phyloP scores from a whole-genome alignment of 2,329 filamentous ascomycete species.

The Ambrosiella xylebori region DNA sequence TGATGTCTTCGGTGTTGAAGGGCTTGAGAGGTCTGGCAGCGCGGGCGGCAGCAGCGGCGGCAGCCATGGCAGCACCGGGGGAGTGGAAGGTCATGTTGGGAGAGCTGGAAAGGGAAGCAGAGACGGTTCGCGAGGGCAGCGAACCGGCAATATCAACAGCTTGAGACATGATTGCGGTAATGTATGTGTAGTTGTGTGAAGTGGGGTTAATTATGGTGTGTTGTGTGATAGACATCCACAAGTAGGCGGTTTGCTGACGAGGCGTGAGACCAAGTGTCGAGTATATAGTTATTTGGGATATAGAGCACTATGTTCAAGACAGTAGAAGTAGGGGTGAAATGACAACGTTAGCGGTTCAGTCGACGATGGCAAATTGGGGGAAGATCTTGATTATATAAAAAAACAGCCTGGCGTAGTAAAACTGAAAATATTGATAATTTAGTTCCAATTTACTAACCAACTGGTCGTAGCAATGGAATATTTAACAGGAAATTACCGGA shows the following conservation, averaged over 20 bases:
- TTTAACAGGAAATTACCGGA: neutral
- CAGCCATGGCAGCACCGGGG: slow-evolving; percentile 26
- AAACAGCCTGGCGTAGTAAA: neutral
- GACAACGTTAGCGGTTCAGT: neutral
- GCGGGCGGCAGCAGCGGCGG: slow-evolving; percentile 21
- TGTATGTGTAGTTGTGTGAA: neutral
- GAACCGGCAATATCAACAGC: slow-evolving; percentile 32
- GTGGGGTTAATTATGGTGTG: neutral
- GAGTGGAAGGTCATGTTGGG: slow-evolving; percentile 62
- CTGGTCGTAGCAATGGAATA: neutral
- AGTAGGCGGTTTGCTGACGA: neutral
- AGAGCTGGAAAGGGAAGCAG: slow-evolving; percentile 52
- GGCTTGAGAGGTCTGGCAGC: slow-evolving; percentile 69
- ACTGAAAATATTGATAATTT: neutral
- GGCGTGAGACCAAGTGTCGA: no score
- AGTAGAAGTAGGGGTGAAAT: neutral
- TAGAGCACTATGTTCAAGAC: neutral
- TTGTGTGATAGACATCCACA: neutral
- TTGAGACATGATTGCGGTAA: slow-evolving; percentile 14
- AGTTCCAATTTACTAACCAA: neutral
- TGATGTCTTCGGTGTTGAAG: slow-evolving; percentile 90
- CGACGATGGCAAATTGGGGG: neutral
- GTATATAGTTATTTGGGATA: no score
- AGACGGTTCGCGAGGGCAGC: slow-evolving; percentile 26
- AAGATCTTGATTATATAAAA: neutral